Percentiles rank a stretch among this genome's conserved stretches.
Conservation (phyloP, 176 grass and related monocot species). For the bread wheat (Triticum aestivum) region IWGSC_CS_RefSeq_v2.1 NC_057794.1:326565813-326566312, state of each 20-base stretch:
- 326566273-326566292: background rate
- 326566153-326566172: conserved; percentile 41
- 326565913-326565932: conserved; percentile 19
- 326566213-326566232: conserved; percentile 10
- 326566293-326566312: background rate
- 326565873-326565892: conserved; percentile 6
- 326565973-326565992: background rate
- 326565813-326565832: conserved; percentile 20
- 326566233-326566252: conserved; percentile 11
- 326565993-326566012: background rate
- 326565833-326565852: background rate
- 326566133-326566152: conserved; percentile 37
- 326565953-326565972: background rate
- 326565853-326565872: background rate
- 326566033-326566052: background rate
- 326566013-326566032: background rate
- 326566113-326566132: background rate
- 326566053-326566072: background rate
- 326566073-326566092: background rate
- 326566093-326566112: conserved; percentile 6
- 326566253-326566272: background rate
- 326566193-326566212: background rate
- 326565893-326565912: background rate
- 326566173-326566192: conserved; percentile 48
- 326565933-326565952: conserved; percentile 13